Conservation (phyloP, 78 protist genomes). For the Emiliania huxleyi region DNA sequence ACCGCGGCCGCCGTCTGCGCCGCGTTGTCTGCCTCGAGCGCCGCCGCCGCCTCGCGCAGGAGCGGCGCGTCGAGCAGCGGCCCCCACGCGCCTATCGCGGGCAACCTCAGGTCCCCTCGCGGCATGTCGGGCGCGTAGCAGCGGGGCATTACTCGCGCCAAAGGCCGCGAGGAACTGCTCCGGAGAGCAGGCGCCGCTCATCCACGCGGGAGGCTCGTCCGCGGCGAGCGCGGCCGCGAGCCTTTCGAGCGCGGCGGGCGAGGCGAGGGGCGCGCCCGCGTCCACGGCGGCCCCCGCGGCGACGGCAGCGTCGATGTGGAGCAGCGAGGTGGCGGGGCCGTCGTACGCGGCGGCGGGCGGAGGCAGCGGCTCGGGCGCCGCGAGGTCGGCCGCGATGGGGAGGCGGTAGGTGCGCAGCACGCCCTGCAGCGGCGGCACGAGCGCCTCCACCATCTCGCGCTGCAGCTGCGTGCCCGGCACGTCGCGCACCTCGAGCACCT, state of each 20-base stretch:
- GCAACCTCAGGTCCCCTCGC: too few species aligned
- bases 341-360: background rate
- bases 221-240: background rate
- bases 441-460: background rate
- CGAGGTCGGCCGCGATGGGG: background rate
- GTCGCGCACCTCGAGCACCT: background rate
- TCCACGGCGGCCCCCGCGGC: background rate
- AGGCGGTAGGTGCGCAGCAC: background rate
- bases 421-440: background rate
- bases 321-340: background rate
- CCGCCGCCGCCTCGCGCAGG: background rate
- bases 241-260: background rate
- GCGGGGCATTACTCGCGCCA: too few species aligned
- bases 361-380: background rate
- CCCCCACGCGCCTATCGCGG: background rate
- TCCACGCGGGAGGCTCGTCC: background rate
- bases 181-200: background rate
- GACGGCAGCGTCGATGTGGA: background rate
- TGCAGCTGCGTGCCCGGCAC: background rate
- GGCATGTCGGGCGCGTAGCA: too few species aligned
- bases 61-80: background rate
- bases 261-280: too few species aligned
- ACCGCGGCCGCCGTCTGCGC: background rate
- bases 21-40: background rate
- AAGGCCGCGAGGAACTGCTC: background rate